A percentile compares a stretch with the other conserved stretches of the same genome.
These are phyloP conservation scores for Epichloe coenophiala DNA, from an alignment of 2,329 filamentous ascomycete species.

Conservation along the genomic window DNA sequence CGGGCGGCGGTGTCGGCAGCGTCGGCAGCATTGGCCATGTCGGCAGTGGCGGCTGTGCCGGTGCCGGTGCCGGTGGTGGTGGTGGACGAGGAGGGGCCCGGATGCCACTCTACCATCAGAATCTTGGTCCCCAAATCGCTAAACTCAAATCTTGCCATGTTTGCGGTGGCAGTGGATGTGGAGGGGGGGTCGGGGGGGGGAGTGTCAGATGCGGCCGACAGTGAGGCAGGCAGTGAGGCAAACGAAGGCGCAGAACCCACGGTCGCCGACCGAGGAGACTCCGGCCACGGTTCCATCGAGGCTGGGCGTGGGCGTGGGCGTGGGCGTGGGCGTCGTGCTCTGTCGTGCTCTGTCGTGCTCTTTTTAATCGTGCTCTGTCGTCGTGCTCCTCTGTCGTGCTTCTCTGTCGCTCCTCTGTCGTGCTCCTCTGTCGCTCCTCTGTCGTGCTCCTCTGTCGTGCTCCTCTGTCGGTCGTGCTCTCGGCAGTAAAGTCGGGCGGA, in stretches of 20 bases:
- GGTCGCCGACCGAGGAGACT: slow-evolving; percentile 18
- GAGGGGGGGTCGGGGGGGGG: slow-evolving; percentile 3
- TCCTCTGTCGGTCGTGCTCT: neutral
- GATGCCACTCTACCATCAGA: slow-evolving; percentile 83
- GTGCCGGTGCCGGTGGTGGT: neutral
- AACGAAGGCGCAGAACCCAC: neutral
- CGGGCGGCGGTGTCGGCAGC: neutral
- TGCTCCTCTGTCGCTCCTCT: neutral
- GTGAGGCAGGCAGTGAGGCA: neutral
- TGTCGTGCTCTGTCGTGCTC: slow-evolving; percentile 1
- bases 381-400: neutral
- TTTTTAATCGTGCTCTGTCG: neutral
- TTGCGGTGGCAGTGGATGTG: slow-evolving; percentile 16
- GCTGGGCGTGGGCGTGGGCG: neutral
- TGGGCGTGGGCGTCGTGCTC: too few species aligned
- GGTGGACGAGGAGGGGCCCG: slow-evolving; percentile 11
- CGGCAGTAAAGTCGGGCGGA: slow-evolving; percentile 6
- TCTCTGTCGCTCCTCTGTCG: neutral
- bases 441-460: neutral
- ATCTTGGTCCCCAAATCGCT: slow-evolving; percentile 81
- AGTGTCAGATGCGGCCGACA: neutral
- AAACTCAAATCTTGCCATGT: slow-evolving; percentile 68
- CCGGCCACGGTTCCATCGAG: slow-evolving; percentile 18
- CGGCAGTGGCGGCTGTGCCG: neutral
- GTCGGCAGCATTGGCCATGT: too few species aligned